These are phyloP conservation scores for Annulohypoxylon bovei DNA, from an alignment of 495 filamentous ascomycete genomes.

Conservation along the genomic window DNA sequence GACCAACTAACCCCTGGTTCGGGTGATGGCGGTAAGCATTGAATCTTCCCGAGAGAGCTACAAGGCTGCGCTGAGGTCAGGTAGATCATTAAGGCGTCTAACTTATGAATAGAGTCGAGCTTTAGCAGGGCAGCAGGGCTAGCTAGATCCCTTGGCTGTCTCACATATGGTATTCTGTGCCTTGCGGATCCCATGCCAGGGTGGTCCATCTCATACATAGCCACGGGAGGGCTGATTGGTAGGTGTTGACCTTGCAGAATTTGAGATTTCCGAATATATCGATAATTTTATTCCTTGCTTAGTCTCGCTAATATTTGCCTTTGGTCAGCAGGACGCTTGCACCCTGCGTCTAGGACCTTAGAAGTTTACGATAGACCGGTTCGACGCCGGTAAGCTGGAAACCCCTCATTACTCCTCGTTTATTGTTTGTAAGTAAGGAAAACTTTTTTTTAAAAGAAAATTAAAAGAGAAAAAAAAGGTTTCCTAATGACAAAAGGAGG, in stretches of 20 bases:
- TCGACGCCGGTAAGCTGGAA: too few relatives aligned
- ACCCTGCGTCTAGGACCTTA: not conserved
- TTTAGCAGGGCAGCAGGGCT: not conserved
- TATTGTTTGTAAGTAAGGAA: too few relatives aligned
- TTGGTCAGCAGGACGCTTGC: not conserved
- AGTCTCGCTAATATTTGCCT: conserved; percentile 3
- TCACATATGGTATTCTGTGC: conserved; percentile 20
- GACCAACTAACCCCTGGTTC: not conserved
- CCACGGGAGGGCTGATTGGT: conserved; percentile 1
- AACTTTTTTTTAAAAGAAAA: too few relatives aligned
- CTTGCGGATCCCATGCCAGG: conserved; percentile 24
- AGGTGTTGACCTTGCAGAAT: not conserved
- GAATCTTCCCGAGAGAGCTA: conserved; percentile 4
- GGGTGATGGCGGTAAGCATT: conserved; percentile 13
- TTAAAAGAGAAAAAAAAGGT: too few relatives aligned
- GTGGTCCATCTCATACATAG: not conserved
- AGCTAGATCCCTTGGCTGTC: conserved; percentile 13
- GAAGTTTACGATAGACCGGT: too few relatives aligned
- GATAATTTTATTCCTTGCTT: not conserved
- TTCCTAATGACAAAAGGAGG: not conserved
- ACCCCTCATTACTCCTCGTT: not conserved
- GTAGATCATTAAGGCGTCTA: not conserved
- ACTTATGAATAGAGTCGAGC: not conserved
- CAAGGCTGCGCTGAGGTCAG: conserved; percentile 5
- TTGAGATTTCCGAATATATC: not conserved